phyloP scores from a whole-genome alignment of 2,329 filamentous ascomycete genomes.

The Blumeria graminis region DNA sequence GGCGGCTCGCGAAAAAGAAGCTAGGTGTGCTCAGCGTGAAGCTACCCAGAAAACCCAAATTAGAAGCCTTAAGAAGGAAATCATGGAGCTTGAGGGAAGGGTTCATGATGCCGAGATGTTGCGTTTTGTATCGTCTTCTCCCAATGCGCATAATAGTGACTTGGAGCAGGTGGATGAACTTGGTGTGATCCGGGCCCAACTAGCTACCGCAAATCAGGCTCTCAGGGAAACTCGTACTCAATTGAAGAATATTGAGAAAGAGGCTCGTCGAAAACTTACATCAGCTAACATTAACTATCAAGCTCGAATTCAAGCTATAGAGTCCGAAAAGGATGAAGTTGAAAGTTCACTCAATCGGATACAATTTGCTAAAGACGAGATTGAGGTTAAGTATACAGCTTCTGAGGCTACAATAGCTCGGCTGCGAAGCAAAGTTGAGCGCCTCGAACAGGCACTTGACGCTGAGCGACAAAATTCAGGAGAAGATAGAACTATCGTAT shows the following conservation, averaged over 20 bases:
- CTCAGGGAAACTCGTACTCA: constrained; percentile 29
- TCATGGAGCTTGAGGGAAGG: constrained; percentile 41
- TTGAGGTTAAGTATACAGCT: constrained; percentile 17
- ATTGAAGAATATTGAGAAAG: constrained; percentile 24
- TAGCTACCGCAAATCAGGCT: constrained; percentile 33
- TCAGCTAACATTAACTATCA: constrained; percentile 27
- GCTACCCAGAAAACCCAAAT: constrained; percentile 34
- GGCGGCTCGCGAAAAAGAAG: constrained; percentile 38
- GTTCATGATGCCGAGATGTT: constrained; percentile 38
- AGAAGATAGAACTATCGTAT: constrained; percentile 31
- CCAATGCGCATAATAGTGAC: constrained; percentile 23
- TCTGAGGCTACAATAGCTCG: constrained; percentile 22
- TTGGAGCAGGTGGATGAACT: constrained; percentile 32
- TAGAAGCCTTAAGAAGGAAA: constrained; percentile 37
- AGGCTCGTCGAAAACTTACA: constrained; percentile 17
- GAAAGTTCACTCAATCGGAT: constrained; percentile 22
- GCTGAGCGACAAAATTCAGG: constrained; percentile 26
- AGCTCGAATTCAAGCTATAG: constrained; percentile 18
- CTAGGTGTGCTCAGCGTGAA: constrained; percentile 40
- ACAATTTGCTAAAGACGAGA: constrained; percentile 21
- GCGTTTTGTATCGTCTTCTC: constrained; percentile 22
- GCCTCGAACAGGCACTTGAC: constrained; percentile 24
- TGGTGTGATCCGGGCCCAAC: constrained; percentile 31
- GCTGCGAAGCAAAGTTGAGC: constrained; percentile 24
- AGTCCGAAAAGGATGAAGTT: constrained; percentile 13